Evolutionary conservation across 768 basidiomycete species (phyloP).

Genomic region (Boletus fagicola): DNA sequence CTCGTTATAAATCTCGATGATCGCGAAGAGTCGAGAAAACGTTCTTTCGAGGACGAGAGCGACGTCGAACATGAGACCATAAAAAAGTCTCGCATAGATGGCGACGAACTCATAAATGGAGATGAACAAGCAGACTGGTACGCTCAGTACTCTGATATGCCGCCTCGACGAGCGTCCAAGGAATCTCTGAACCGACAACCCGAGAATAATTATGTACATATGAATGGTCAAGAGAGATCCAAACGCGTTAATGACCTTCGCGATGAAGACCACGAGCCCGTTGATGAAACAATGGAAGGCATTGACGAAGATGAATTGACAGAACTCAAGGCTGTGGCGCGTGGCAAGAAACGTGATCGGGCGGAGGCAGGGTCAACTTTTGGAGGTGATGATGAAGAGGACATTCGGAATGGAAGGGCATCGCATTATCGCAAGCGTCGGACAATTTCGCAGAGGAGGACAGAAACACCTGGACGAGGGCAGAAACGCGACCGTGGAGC

Average conservation of each 20-base stretch:
- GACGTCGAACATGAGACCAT: constrained; percentile 40
- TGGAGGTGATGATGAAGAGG: constrained; percentile 53
- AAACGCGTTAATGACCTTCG: constrained; percentile 38
- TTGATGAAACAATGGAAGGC: constrained; percentile 36
- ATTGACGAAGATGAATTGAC: constrained; percentile 43
- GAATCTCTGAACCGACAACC: constrained; percentile 45
- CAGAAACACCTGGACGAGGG: constrained; percentile 48
- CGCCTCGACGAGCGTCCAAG: constrained; percentile 46
- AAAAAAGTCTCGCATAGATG: constrained; percentile 56
- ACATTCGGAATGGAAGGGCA: constrained; percentile 40
- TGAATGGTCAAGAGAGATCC: constrained; percentile 45
- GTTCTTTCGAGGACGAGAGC: constrained; percentile 44
- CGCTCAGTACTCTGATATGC: constrained; percentile 28
- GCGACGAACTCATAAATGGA: constrained; percentile 46
- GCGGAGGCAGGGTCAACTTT: constrained; percentile 71
- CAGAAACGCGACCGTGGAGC: constrained; percentile 66
- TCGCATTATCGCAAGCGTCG: constrained; percentile 56
- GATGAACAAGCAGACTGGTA: constrained; percentile 47
- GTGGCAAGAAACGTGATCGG: constrained; percentile 75
- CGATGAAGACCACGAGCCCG: constrained; percentile 46
- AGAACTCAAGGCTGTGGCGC: constrained; percentile 36
- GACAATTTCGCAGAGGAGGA: constrained; percentile 52
- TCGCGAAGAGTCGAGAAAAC: constrained; percentile 39
- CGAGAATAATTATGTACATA: constrained; percentile 40
- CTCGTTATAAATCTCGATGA: constrained; percentile 23